Evolutionary conservation across 805 yeast genomes (phyloP).

Genomic region (Nakazawaea laoshanensis): DNA sequence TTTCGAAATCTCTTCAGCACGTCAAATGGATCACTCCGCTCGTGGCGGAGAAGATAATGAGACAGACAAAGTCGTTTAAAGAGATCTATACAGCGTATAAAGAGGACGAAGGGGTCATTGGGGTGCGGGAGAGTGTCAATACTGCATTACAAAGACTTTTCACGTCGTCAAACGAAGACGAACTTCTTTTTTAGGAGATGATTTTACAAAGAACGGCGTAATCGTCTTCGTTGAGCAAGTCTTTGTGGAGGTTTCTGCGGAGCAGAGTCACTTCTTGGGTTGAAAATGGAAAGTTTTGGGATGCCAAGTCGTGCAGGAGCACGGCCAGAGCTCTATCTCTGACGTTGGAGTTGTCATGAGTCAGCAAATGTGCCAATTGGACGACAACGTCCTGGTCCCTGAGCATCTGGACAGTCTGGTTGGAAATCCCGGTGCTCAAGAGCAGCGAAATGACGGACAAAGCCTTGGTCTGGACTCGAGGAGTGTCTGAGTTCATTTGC

Average conservation of each 20-base stretch:
- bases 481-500: conserved; percentile 11
- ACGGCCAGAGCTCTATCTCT: conserved; percentile 51
- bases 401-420: too few relatives aligned
- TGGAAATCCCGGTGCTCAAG: conserved; percentile 33
- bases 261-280: conserved; percentile 31
- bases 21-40: conserved; percentile 49
- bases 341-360: conserved; percentile 35
- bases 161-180: too few relatives aligned
- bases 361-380: conserved; percentile 24
- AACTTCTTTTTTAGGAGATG: too few relatives aligned
- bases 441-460: conserved; percentile 54
- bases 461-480: conserved; percentile 16
- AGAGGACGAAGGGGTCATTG: too few relatives aligned
- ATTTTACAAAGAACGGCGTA: too few relatives aligned
- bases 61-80: too few relatives aligned
- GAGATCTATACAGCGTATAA: too few relatives aligned
- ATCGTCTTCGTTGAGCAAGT: conserved; percentile 48
- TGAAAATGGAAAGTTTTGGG: conserved; percentile 35
- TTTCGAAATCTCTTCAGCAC: conserved; percentile 42
- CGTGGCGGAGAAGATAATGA: conserved; percentile 35
- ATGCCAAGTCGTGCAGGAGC: conserved; percentile 32
- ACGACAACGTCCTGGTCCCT: conserved; percentile 21
- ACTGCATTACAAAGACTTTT: conserved; percentile 38
- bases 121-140: conserved; percentile 39
- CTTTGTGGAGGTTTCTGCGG: conserved; percentile 30